phyloP scores from a whole-genome alignment of 1,284 basidiomycete genomes.

The Sporisorium iseilematis-ciliati region DNA sequence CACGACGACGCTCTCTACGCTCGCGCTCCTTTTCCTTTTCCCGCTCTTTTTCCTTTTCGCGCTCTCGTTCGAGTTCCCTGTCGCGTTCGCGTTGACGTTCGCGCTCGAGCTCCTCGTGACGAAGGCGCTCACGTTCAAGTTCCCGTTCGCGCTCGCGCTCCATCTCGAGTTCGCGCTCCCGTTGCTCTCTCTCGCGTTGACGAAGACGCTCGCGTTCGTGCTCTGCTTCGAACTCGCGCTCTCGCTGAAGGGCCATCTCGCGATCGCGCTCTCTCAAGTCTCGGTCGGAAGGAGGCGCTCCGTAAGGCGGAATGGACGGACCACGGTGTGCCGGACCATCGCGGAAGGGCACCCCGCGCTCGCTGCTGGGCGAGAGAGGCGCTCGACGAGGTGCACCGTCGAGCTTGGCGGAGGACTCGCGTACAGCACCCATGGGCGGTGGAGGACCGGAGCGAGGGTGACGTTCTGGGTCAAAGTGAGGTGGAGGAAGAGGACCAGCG shows the following conservation, averaged over 20 bases:
- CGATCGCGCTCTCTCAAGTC: constrained; percentile 34
- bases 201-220: constrained; percentile 37
- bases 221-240: constrained; percentile 30
- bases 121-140: constrained; percentile 17
- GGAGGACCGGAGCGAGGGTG: constrained; percentile 31
- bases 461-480: constrained; percentile 43
- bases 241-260: constrained; percentile 31
- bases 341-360: constrained; percentile 25
- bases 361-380: constrained; percentile 37
- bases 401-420: constrained; percentile 23
- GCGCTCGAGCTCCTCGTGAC: constrained; percentile 33
- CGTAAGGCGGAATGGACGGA: constrained; percentile 39
- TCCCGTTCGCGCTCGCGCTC: constrained; percentile 32
- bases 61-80: constrained; percentile 35
- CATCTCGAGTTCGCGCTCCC: constrained; percentile 29
- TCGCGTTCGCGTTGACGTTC: constrained; percentile 30
- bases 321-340: constrained; percentile 26
- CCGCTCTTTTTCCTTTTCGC: constrained; percentile 35
- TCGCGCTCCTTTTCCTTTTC: constrained; percentile 49
- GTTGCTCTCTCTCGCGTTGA: constrained; percentile 20
- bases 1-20: constrained; percentile 36
- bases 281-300: constrained; percentile 23
- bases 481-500: constrained; percentile 12
- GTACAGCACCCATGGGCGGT: constrained; percentile 27
- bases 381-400: constrained; percentile 30